These are phyloP conservation scores for Globisporangium takayamanum DNA, from an alignment of 352 stramenopile species.

Conservation along the genomic window DNA sequence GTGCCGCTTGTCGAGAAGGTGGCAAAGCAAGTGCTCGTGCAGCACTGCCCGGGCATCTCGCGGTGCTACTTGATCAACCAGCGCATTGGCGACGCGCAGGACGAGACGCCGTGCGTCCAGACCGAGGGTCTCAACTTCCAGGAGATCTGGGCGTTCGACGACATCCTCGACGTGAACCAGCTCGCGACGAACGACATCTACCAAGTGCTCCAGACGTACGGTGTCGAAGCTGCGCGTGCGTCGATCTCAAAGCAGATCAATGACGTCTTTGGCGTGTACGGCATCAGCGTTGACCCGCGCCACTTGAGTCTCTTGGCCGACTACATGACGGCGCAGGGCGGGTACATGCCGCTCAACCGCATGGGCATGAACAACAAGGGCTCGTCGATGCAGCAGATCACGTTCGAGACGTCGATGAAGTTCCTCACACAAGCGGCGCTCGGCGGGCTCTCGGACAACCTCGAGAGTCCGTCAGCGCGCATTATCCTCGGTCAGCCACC, in stretches of 20 bases:
- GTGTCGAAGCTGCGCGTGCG: slow-evolving; percentile 96
- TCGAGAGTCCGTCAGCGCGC: slow-evolving; percentile 92
- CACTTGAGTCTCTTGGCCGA: slow-evolving; percentile 98
- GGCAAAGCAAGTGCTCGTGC: slow-evolving; percentile 80
- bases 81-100: slow-evolving; percentile 61
- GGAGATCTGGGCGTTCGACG: slow-evolving; percentile 93
- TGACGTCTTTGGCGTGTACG: slow-evolving; percentile 99
- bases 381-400: slow-evolving; percentile 98
- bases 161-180: slow-evolving; percentile 92
- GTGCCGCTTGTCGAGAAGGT: slow-evolving; percentile 87
- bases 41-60: slow-evolving; percentile 82
- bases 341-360: slow-evolving; percentile 97
- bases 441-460: slow-evolving; percentile 80
- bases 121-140: slow-evolving; percentile 98
- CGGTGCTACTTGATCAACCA: slow-evolving; percentile 89
- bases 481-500: slow-evolving; percentile 94
- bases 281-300: slow-evolving; percentile 96
- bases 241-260: slow-evolving; percentile 99
- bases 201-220: slow-evolving; percentile 94
- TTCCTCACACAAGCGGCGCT: slow-evolving; percentile 97
- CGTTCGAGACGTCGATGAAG: slow-evolving; percentile 99
- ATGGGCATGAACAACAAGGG: slow-evolving; percentile 95
- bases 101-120: slow-evolving; percentile 87
- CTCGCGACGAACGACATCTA: slow-evolving; percentile 98
- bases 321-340: slow-evolving; percentile 98